phyloP scores from a whole-genome alignment of 345 rosid genomes.

The Lumnitzera littorea region DNA sequence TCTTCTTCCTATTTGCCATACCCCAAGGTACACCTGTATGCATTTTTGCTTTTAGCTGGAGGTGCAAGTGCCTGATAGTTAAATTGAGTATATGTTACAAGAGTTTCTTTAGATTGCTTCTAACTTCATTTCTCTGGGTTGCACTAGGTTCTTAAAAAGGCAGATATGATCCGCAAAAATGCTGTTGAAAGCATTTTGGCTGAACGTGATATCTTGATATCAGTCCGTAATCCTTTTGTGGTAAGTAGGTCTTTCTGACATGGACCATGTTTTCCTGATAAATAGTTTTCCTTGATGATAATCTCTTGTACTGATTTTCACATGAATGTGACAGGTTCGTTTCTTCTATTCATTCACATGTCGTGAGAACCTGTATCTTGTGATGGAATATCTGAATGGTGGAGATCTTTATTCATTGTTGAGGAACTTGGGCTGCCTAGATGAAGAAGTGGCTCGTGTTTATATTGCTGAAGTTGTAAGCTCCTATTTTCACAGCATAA shows the following conservation, averaged over 20 bases:
- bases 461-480: conserved; percentile 99
- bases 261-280: conserved; percentile 16
- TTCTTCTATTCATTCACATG: conserved; percentile 99
- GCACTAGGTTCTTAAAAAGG: conserved; percentile 89
- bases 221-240: conserved; percentile 99
- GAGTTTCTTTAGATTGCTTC: neutral
- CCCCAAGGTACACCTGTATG: too few relatives aligned
- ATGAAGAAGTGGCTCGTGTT: conserved; percentile 96
- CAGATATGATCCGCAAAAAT: conserved; percentile 99
- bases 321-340: conserved; percentile 61
- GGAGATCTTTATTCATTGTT: conserved; percentile 93
- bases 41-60: too few relatives aligned
- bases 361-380: conserved; percentile 97
- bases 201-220: conserved; percentile 98
- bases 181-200: conserved; percentile 99
- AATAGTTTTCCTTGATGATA: conserved; percentile 16
- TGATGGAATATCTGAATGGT: conserved; percentile 99
- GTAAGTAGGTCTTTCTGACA: conserved; percentile 60
- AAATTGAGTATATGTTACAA: too few relatives aligned
- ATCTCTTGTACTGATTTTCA: conserved; percentile 12
- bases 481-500: conserved; percentile 7
- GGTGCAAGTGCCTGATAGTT: too few relatives aligned
- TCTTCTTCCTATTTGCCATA: neutral
- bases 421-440: conserved; percentile 96
- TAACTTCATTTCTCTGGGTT: conserved; percentile 7